These are phyloP conservation scores for Mycothermus thermophilus DNA, from an alignment of 495 filamentous ascomycete genomes.

Conservation along the genomic window DNA sequence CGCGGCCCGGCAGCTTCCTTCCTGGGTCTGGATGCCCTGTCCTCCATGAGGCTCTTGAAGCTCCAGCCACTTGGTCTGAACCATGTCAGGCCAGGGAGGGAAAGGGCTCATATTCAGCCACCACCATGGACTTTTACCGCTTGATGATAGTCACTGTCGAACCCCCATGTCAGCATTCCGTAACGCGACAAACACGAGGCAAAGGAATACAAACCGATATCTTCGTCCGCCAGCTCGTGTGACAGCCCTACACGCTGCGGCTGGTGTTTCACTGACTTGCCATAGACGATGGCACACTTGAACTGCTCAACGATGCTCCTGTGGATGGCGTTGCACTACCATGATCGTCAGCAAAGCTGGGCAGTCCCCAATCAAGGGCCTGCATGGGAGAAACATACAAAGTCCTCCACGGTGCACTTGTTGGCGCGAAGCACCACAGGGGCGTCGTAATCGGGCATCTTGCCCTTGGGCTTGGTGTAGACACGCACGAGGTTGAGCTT, in stretches of 20 bases:
- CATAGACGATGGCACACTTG: conserved; percentile 89
- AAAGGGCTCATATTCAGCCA: too few relatives aligned
- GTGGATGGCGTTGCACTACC: conserved; percentile 89
- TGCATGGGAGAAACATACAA: conserved; percentile 47
- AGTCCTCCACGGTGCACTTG: conserved; percentile 87
- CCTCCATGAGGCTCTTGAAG: too few relatives aligned
- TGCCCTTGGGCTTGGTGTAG: conserved; percentile 97
- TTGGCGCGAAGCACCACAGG: conserved; percentile 78
- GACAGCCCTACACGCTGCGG: conserved; percentile 86
- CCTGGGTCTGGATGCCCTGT: too few relatives aligned
- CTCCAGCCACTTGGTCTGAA: too few relatives aligned
- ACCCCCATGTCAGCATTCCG: conserved; percentile 15
- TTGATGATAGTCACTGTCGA: conserved; percentile 81
- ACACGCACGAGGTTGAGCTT: conserved; percentile 81
- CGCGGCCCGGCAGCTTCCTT: too few relatives aligned
- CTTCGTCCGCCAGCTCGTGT: conserved; percentile 89
- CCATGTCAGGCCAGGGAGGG: too few relatives aligned
- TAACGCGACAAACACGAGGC: background rate
- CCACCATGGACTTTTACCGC: conserved; percentile 44
- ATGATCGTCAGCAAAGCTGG: conserved; percentile 2
- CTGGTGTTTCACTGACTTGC: conserved; percentile 95
- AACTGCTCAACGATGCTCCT: conserved; percentile 93
- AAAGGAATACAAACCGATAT: conserved; percentile 62
- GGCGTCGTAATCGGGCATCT: conserved; percentile 78
- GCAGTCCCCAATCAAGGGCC: too few relatives aligned